Conservation (phyloP, 176 grass and related monocot species). For the Lolium rigidum region DNA sequence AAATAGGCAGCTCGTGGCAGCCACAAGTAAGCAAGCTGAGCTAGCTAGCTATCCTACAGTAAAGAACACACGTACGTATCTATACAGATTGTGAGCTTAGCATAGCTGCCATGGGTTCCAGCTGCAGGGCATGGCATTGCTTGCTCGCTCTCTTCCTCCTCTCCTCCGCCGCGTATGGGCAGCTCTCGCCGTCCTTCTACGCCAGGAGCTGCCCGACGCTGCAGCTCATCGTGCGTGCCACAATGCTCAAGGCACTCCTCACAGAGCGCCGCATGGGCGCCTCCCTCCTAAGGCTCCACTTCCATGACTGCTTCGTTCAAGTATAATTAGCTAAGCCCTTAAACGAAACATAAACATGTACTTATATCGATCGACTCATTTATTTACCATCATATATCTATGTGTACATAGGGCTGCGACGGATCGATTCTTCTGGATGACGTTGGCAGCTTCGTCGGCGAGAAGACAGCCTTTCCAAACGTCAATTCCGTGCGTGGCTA, state of each 20-base stretch:
- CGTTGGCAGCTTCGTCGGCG: conserved; percentile 52
- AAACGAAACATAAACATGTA: neutral
- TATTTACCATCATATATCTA: neutral
- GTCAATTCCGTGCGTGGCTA: conserved; percentile 68
- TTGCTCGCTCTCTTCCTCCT: conserved; percentile 52
- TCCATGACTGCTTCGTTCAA: conserved; percentile 88
- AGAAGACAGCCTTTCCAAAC: conserved; percentile 77
- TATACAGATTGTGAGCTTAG: neutral
- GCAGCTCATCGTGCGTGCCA: conserved; percentile 39
- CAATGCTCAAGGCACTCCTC: conserved; percentile 48
- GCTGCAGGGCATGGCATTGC: conserved; percentile 20
- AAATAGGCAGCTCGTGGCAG: conserved; percentile 31
- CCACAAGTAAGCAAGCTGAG: neutral
- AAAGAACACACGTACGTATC: neutral
- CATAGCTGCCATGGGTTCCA: conserved; percentile 42
- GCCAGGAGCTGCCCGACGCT: conserved; percentile 54
- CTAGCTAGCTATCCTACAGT: neutral
- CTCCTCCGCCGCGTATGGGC: conserved; percentile 38
- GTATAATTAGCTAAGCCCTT: conserved; percentile 44
- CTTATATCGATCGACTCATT: neutral
- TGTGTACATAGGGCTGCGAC: conserved; percentile 62
- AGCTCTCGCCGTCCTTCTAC: conserved; percentile 70
- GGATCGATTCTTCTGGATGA: conserved; percentile 78
- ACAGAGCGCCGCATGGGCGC: conserved; percentile 69
- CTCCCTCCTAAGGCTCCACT: conserved; percentile 79